A percentile compares a stretch with the other conserved stretches of the same genome.
Evolutionary conservation across 2,329 filamentous ascomycete species (phyloP).

Genomic region (Thielaviopsis ethacetica): DNA sequence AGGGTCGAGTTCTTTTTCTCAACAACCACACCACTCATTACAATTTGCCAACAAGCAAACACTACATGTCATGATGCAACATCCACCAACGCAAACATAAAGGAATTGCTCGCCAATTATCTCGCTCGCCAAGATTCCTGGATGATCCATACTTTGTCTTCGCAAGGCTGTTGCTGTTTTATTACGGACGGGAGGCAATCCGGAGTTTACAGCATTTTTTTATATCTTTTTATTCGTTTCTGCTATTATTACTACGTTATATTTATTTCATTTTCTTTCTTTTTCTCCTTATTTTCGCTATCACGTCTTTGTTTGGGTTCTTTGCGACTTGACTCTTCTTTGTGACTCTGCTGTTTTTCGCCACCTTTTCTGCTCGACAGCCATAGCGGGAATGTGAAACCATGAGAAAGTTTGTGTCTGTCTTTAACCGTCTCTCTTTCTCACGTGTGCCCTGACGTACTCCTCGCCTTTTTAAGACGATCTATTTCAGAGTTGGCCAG

Average conservation of each 20-base stretch:
- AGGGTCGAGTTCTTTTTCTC: conserved; percentile 4
- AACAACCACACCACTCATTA: conserved; percentile 1
- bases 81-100: background rate
- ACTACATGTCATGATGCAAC: conserved; percentile 4
- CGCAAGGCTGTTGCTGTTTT: conserved; percentile 2
- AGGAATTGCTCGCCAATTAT: conserved; percentile 1
- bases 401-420: background rate
- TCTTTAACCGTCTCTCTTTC: background rate
- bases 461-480: background rate
- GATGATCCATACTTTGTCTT: conserved; percentile 2
- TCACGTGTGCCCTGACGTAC: background rate
- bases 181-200: conserved; percentile 3
- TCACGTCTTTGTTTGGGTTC: background rate
- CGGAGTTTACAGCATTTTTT: conserved; percentile 3
- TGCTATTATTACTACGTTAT: background rate
- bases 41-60: background rate
- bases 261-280: background rate
- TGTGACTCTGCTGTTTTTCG: background rate
- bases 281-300: background rate
- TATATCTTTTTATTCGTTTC: background rate
- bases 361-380: background rate
- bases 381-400: background rate
- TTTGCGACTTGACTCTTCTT: background rate
- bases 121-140: background rate
- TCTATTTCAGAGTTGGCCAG: background rate